phyloP scores from a whole-genome alignment of 345 rosid genomes.

The Reutealis trisperma region DNA sequence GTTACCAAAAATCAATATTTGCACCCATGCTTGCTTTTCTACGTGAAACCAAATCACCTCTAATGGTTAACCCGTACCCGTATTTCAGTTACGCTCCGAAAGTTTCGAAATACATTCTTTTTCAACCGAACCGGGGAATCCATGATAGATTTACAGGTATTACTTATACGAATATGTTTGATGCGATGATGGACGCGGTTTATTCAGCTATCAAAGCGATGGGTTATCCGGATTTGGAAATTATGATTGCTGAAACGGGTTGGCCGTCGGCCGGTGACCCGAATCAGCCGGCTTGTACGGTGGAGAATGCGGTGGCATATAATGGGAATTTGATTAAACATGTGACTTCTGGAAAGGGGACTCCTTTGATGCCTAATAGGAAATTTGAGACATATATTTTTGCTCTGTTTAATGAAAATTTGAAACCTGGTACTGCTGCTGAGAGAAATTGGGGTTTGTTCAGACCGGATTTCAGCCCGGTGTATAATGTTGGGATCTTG shows the following conservation, averaged over 20 bases:
- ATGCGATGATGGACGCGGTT: constrained; percentile 61
- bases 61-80: constrained; percentile 82
- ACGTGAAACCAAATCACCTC: constrained; percentile 67
- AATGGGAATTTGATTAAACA: constrained; percentile 53
- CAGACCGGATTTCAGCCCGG: constrained; percentile 64
- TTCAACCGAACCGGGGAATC: constrained; percentile 49
- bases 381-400: constrained; percentile 70
- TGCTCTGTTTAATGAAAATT: constrained; percentile 76
- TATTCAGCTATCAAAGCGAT: constrained; percentile 63
- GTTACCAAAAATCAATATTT: constrained; percentile 45
- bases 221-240: constrained; percentile 63
- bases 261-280: constrained; percentile 80
- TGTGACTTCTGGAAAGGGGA: constrained; percentile 50
- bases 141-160: constrained; percentile 48
- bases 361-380: constrained; percentile 80
- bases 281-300: constrained; percentile 40
- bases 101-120: constrained; percentile 47
- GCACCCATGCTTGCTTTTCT: constrained; percentile 68
- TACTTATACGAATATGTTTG: constrained; percentile 69
- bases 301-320: constrained; percentile 56
- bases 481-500: constrained; percentile 60
- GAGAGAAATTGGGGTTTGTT: constrained; percentile 86
- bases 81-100: constrained; percentile 53
- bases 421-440: constrained; percentile 60
- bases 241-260: constrained; percentile 76